Conservation (phyloP, 768 basidiomycete species). For the Filobasidium floriforme region DNA sequence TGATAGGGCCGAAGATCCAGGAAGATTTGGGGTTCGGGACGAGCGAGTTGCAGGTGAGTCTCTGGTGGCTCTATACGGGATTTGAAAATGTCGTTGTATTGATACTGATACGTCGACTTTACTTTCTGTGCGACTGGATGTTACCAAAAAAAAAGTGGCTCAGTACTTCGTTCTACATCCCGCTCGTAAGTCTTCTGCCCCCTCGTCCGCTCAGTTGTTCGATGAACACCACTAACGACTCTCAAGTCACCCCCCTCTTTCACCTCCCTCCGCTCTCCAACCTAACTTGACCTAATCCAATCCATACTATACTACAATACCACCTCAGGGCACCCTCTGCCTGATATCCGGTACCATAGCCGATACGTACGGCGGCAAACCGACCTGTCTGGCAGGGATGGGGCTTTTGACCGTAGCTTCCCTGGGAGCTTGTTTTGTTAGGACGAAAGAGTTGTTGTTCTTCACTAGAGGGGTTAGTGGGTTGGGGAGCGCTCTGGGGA, state of each 20-base stretch:
- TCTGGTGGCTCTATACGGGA: neutral
- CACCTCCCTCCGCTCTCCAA: neutral
- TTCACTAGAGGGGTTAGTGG: neutral
- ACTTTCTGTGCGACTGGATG: no score
- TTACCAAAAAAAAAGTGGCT: no score
- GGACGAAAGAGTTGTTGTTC: neutral
- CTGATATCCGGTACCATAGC: neutral
- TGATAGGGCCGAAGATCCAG: neutral
- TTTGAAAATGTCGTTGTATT: no score
- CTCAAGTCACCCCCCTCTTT: no score
- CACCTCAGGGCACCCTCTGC: neutral
- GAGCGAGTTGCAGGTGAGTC: neutral
- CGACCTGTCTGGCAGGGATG: neutral
- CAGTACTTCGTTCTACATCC: neutral
- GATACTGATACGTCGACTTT: no score
- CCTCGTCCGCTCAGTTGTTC: no score
- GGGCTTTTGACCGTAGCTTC: neutral
- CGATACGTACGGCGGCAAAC: neutral
- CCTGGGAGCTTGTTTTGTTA: neutral
- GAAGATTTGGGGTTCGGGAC: neutral
- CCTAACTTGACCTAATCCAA: neutral
- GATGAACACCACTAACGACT: no score
- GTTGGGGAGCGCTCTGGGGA: neutral
- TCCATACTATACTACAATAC: neutral
- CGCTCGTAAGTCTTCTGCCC: neutral